Percentiles rank a stretch among this genome's conserved stretches.
These are phyloP conservation scores for Metschnikowia henanensis DNA, from an alignment of 805 yeast genomes.

Conservation along the genomic window DNA sequence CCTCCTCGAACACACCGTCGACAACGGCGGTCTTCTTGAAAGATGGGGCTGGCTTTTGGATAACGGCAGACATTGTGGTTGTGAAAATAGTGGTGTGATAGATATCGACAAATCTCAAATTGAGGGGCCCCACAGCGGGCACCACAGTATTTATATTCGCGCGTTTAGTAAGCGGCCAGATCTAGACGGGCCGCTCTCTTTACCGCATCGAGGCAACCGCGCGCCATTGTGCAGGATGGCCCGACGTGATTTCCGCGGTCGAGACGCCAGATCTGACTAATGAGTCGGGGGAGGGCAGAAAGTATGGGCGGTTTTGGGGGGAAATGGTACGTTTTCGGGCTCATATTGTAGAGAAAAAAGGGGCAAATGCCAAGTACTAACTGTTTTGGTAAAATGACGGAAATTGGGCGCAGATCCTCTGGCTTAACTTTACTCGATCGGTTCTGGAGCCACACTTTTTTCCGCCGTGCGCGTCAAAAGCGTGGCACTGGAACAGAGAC, in stretches of 20 bases:
- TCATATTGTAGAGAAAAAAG: too few relatives aligned
- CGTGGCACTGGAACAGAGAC: too few relatives aligned
- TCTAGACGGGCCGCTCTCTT: slow-evolving; percentile 19
- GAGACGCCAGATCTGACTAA: background rate
- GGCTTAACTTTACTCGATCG: too few relatives aligned
- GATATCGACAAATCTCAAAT: background rate
- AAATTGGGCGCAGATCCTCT: too few relatives aligned
- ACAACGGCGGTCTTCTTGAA: slow-evolving; percentile 97
- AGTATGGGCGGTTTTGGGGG: too few relatives aligned
- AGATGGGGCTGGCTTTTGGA: slow-evolving; percentile 95
- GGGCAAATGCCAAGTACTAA: too few relatives aligned
- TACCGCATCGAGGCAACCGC: slow-evolving; percentile 10
- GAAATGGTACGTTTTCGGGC: too few relatives aligned
- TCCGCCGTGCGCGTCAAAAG: too few relatives aligned
- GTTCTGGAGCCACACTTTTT: too few relatives aligned
- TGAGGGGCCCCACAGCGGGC: slow-evolving; percentile 1
- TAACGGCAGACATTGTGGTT: slow-evolving; percentile 73
- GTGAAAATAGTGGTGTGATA: background rate
- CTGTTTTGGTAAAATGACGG: too few relatives aligned
- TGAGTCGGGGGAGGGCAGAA: too few relatives aligned
- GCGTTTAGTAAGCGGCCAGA: slow-evolving; percentile 16
- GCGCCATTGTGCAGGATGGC: slow-evolving; percentile 5
- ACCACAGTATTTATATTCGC: slow-evolving; percentile 15
- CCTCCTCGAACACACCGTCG: slow-evolving; percentile 94
- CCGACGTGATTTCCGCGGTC: slow-evolving; percentile 5